A percentile compares a stretch with the other conserved stretches of the same genome.
phyloP scores from a whole-genome alignment of 108 stramenopile species.

The Nitzschia putrida region DNA sequence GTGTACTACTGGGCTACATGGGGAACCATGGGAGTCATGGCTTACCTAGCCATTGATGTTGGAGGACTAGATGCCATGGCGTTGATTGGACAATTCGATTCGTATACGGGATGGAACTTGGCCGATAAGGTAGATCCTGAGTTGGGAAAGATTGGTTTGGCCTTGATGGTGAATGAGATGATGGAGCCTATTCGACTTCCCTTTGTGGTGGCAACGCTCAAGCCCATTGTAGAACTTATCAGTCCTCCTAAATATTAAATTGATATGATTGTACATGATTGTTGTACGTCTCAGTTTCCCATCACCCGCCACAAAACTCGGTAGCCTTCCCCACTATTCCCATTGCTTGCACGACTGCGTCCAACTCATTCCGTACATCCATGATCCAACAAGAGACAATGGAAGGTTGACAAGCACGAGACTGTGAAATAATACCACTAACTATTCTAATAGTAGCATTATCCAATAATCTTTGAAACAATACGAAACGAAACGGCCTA shows the following conservation, averaged over 20 bases:
- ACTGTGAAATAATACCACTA: background rate
- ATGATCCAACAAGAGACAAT: no score
- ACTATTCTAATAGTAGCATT: background rate
- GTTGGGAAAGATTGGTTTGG: slow-evolving; percentile 74
- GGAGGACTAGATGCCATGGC: slow-evolving; percentile 75
- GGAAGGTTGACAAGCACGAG: background rate
- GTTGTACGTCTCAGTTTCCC: no score
- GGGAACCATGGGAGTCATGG: slow-evolving; percentile 60
- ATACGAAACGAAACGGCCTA: background rate
- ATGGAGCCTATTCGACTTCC: slow-evolving; percentile 81
- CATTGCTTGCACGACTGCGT: no score
- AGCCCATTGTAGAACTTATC: slow-evolving; percentile 74
- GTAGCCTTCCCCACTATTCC: no score
- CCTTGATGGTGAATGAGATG: slow-evolving; percentile 76
- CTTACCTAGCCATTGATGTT: slow-evolving; percentile 70
- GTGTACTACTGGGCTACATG: slow-evolving; percentile 83
- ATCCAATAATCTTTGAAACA: background rate
- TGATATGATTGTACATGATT: background rate
- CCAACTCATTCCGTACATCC: no score
- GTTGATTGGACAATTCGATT: slow-evolving; percentile 56
- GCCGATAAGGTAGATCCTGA: slow-evolving; percentile 70
- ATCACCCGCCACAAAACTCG: no score
- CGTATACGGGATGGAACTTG: slow-evolving; percentile 57
- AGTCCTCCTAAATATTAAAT: slow-evolving; percentile 50
- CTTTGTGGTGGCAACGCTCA: slow-evolving; percentile 82